These are phyloP conservation scores for Sphagnurus paluster DNA, from an alignment of 1,284 basidiomycete species.

Conservation along the genomic window DNA sequence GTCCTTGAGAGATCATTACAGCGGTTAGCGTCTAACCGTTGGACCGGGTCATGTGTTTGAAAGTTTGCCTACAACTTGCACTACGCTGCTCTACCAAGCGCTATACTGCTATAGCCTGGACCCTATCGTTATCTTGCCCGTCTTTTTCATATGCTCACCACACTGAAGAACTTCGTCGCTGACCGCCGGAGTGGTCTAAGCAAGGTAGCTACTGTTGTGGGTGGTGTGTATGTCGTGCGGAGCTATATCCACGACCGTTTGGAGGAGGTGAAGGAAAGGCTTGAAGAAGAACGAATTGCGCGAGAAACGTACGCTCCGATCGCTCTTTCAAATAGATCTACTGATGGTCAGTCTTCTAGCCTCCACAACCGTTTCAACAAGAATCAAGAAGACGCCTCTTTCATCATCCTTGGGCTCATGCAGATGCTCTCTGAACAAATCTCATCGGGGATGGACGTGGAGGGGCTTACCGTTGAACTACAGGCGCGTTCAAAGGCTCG, in stretches of 20 bases:
- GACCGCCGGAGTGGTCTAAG: constrained; percentile 47
- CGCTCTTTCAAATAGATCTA: constrained; percentile 5
- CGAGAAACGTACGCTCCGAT: constrained; percentile 66
- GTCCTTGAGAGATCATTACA: no score
- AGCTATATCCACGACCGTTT: constrained; percentile 67
- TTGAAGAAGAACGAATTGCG: constrained; percentile 66
- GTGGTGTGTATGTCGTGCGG: constrained; percentile 69
- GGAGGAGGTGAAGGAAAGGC: constrained; percentile 68
- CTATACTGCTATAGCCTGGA: no score
- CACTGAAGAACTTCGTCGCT: constrained; percentile 44
- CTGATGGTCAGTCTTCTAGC: constrained; percentile 36
- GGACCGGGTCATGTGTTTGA: no score
- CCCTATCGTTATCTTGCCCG: no score
- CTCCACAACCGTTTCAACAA: constrained; percentile 77
- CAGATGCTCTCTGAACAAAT: constrained; percentile 78
- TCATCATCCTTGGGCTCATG: constrained; percentile 79
- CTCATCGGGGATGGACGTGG: constrained; percentile 80
- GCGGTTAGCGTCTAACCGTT: no score
- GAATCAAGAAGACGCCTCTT: constrained; percentile 82
- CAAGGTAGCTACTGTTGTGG: constrained; percentile 42
- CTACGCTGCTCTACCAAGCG: no score
- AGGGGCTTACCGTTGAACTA: constrained; percentile 73
- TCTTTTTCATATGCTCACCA: neutral
- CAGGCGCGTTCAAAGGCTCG: constrained; percentile 46
- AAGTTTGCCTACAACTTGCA: no score